Evolutionary conservation across 352 stramenopile species (phyloP).

Genomic region (Blastocystis sp.): DNA sequence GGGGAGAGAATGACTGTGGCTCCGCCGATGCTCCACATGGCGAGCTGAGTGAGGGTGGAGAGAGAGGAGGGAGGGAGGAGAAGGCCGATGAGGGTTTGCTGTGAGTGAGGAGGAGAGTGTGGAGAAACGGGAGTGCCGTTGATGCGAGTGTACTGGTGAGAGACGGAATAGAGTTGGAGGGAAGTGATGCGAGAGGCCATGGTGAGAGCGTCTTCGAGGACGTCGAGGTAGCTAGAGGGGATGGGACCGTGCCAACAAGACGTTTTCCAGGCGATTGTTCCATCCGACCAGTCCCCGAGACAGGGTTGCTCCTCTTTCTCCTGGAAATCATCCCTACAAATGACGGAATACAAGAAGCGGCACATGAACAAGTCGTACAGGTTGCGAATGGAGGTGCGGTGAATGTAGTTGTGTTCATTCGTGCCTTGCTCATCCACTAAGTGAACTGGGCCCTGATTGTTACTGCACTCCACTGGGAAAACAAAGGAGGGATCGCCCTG

Average conservation of each 20-base stretch:
- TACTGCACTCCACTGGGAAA: neutral
- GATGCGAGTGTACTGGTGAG: neutral
- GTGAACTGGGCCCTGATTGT: constrained; percentile 1
- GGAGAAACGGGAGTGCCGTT: neutral
- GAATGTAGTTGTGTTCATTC: constrained; percentile 12
- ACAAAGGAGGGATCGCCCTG: neutral
- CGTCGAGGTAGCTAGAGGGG: constrained; percentile 19
- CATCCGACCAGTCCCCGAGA: neutral
- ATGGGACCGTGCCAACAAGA: neutral
- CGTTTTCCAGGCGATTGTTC: neutral
- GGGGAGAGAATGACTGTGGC: constrained; percentile 11
- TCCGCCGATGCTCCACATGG: constrained; percentile 57
- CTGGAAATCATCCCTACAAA: constrained; percentile 35
- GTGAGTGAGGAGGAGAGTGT: neutral
- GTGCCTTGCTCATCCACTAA: constrained; percentile 7
- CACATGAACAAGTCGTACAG: constrained; percentile 45
- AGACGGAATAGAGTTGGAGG: constrained; percentile 25
- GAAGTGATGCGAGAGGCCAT: constrained; percentile 39
- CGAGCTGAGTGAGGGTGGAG: neutral
- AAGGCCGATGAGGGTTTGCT: constrained; percentile 24
- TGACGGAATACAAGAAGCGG: neutral
- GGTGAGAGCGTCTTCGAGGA: constrained; percentile 51
- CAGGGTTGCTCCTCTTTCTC: constrained; percentile 1
- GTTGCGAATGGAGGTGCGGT: constrained; percentile 7
- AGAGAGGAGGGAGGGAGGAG: constrained; percentile 37